Conservation (phyloP, 2,329 filamentous ascomycete species). For the Bipolaris victoriae region DNA sequence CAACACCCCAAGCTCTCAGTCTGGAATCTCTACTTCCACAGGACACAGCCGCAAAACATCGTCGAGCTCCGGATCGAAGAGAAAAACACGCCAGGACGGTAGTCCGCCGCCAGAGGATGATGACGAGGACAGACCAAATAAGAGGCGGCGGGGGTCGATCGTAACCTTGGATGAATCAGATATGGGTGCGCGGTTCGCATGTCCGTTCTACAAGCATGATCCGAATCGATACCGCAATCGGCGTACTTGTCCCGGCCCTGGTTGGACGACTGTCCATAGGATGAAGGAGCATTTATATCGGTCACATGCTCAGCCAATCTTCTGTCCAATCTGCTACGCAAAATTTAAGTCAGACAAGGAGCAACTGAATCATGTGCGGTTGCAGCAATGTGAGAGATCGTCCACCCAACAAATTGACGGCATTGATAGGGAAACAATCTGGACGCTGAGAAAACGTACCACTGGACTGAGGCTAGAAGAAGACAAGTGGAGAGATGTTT, state of each 20-base stretch:
- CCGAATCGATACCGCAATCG: conserved; percentile 44
- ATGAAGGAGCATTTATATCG: conserved; percentile 54
- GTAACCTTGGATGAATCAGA: conserved; percentile 35
- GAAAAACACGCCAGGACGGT: conserved; percentile 33
- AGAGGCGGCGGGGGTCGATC: conserved; percentile 35
- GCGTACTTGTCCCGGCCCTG: conserved; percentile 48
- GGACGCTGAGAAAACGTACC: conserved; percentile 45
- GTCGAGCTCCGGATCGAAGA: conserved; percentile 29
- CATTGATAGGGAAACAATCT: conserved; percentile 48
- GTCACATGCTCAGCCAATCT: conserved; percentile 47
- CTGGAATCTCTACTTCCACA: not conserved
- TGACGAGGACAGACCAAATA: conserved; percentile 33
- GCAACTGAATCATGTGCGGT: conserved; percentile 43
- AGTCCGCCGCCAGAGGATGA: conserved; percentile 25
- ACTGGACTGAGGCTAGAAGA: conserved; percentile 39
- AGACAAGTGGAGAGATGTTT: conserved; percentile 51
- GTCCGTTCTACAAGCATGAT: conserved; percentile 53
- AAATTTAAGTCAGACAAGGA: conserved; percentile 45
- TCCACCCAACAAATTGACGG: conserved; percentile 43
- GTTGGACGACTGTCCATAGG: conserved; percentile 50
- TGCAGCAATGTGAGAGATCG: conserved; percentile 30
- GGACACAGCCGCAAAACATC: conserved; percentile 21
- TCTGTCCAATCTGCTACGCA: conserved; percentile 49
- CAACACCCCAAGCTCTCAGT: conserved; percentile 12
- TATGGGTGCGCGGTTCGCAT: conserved; percentile 42